These are phyloP conservation scores for Podaxis rugospora DNA, from an alignment of 768 basidiomycete genomes.

Conservation along the genomic window DNA sequence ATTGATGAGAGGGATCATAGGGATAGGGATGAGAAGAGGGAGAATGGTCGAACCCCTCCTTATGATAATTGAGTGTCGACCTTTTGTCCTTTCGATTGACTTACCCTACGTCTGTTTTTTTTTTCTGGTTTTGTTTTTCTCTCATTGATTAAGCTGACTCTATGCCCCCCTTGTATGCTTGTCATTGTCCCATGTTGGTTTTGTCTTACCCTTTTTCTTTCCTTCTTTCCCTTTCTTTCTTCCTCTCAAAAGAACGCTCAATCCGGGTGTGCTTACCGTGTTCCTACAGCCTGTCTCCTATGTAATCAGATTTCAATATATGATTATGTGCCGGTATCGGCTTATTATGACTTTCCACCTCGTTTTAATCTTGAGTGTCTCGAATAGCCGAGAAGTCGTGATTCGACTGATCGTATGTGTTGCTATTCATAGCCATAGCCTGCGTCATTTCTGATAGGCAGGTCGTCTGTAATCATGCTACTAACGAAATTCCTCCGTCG, in stretches of 20 bases:
- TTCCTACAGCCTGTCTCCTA: conserved; percentile 5
- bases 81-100: not conserved
- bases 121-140: not conserved
- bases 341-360: conserved; percentile 1
- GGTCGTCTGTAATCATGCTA: not conserved
- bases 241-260: not conserved
- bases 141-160: not conserved
- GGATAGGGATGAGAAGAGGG: conserved; percentile 30
- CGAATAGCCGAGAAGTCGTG: not conserved
- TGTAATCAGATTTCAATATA: conserved; percentile 9
- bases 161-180: not conserved
- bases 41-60: conserved; percentile 55
- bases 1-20: conserved; percentile 24
- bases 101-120: not conserved
- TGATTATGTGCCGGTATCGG: conserved; percentile 7
- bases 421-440: not conserved
- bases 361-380: not conserved
- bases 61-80: conserved; percentile 44
- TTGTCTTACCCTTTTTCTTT: not conserved
- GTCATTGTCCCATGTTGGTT: not conserved
- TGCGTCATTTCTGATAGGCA: not conserved
- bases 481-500: not conserved
- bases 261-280: not conserved
- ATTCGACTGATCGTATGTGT: not conserved
- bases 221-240: not conserved